Percentiles rank a stretch among this genome's conserved stretches.
phyloP scores from a whole-genome alignment of 2,329 filamentous ascomycete genomes.

The Xylaria sp. region DNA sequence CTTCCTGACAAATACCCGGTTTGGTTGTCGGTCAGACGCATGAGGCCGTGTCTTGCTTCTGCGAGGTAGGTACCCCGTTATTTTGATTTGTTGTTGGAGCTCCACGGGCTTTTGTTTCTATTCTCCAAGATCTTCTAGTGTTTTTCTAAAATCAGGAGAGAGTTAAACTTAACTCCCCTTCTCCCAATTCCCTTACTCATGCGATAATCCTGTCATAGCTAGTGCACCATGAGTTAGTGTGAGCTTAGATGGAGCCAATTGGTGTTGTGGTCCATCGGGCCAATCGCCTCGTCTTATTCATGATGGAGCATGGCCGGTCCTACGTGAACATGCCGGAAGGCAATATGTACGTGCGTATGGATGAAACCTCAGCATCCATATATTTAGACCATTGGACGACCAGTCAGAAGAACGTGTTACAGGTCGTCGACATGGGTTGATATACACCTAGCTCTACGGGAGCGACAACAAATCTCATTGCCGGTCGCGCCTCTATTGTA shows the following conservation, averaged over 20 bases:
- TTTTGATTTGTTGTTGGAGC: neutral
- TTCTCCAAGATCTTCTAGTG: neutral
- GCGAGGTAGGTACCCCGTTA: neutral
- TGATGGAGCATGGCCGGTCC: neutral
- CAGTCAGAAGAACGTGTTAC: neutral
- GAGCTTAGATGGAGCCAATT: neutral
- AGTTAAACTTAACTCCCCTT: neutral
- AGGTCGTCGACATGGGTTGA: neutral
- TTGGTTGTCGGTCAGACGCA: constrained; percentile 10
- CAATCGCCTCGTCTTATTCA: neutral
- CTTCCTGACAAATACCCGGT: constrained; percentile 14
- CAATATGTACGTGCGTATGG: constrained; percentile 1
- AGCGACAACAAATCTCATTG: neutral
- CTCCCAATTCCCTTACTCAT: neutral
- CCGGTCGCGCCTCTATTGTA: neutral
- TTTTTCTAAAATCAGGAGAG: neutral
- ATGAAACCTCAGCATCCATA: neutral
- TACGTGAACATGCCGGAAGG: neutral
- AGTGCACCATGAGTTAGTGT: neutral
- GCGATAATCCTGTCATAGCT: constrained; percentile 1
- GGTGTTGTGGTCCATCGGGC: neutral
- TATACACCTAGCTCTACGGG: neutral
- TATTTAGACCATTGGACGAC: neutral
- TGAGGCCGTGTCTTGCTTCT: constrained; percentile 1
- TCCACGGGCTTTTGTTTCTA: neutral